Evolutionary conservation across 495 filamentous ascomycete species (phyloP).

Genomic region (Friedmanniomyces simplex): DNA sequence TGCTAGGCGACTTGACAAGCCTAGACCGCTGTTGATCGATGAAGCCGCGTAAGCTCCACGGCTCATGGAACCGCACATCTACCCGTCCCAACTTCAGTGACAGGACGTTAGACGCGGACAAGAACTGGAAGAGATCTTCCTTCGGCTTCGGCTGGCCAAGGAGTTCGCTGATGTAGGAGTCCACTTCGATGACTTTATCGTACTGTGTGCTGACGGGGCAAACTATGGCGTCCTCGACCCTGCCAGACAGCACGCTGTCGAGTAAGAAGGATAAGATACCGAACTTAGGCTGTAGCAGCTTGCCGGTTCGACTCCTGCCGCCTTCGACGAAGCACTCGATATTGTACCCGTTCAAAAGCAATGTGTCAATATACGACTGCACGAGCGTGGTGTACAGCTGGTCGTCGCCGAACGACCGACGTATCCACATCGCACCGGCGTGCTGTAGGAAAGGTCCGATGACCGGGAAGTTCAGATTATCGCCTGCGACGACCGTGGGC

Average conservation of each 20-base stretch:
- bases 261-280: constrained; percentile 91
- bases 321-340: constrained; percentile 77
- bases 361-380: constrained; percentile 87
- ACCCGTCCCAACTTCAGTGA: constrained; percentile 83
- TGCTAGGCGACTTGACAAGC: constrained; percentile 24
- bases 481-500: constrained; percentile 88
- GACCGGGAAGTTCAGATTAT: constrained; percentile 89
- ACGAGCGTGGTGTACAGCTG: constrained; percentile 81
- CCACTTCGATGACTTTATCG: constrained; percentile 96
- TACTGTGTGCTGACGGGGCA: constrained; percentile 95
- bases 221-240: constrained; percentile 80
- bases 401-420: constrained; percentile 85
- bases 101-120: constrained; percentile 79
- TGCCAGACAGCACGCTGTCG: constrained; percentile 78
- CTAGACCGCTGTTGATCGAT: constrained; percentile 59
- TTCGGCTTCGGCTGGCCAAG: constrained; percentile 89
- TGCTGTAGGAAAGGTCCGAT: constrained; percentile 87
- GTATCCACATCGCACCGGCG: constrained; percentile 95
- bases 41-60: constrained; percentile 79
- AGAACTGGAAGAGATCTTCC: constrained; percentile 80
- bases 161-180: constrained; percentile 89
- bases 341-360: constrained; percentile 84
- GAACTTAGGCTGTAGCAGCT: constrained; percentile 86
- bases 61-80: constrained; percentile 90
- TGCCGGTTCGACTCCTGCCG: constrained; percentile 82